phyloP scores from a whole-genome alignment of 2,329 filamentous ascomycete species.

The Fusarium nematophilum region DNA sequence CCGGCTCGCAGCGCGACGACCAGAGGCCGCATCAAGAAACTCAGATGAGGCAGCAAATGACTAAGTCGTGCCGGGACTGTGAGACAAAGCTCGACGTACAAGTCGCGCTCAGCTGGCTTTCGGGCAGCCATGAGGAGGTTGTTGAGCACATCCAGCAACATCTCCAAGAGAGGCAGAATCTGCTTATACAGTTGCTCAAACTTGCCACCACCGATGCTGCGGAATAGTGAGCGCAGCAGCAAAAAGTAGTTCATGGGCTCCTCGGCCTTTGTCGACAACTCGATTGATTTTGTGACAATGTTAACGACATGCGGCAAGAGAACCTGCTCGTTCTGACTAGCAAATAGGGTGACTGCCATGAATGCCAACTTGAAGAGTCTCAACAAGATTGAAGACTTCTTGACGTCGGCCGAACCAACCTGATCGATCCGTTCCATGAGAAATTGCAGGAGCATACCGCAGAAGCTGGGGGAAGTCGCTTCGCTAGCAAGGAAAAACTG shows the following conservation, averaged over 20 bases:
- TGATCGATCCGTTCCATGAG: slow-evolving; percentile 97
- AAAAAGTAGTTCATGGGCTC: slow-evolving; percentile 99
- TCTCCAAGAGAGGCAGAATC: slow-evolving; percentile 93
- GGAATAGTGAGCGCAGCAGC: slow-evolving; percentile 88
- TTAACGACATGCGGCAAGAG: slow-evolving; percentile 95
- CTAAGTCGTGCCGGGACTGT: slow-evolving; percentile 95
- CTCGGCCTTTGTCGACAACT: slow-evolving; percentile 93
- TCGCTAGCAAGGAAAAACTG: slow-evolving; percentile 99
- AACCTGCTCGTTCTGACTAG: slow-evolving; percentile 93
- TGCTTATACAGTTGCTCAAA: slow-evolving; percentile 99
- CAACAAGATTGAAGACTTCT: slow-evolving; percentile 91
- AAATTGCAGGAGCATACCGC: slow-evolving; percentile 97
- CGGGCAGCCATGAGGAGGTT: slow-evolving; percentile 90
- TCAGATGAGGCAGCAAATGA: slow-evolving; percentile 93
- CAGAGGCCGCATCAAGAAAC: slow-evolving; percentile 95
- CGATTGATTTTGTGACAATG: slow-evolving; percentile 97
- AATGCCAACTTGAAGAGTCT: slow-evolving; percentile 98
- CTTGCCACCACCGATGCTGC: slow-evolving; percentile 95
- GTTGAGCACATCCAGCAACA: slow-evolving; percentile 97
- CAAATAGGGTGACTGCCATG: slow-evolving; percentile 98
- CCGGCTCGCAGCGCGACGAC: slow-evolving; percentile 95
- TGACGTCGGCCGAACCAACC: slow-evolving; percentile 90
- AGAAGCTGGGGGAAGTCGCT: slow-evolving; percentile 96
- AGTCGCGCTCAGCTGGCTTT: slow-evolving; percentile 89
- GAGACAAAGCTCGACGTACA: slow-evolving; percentile 96